Percentiles rank a stretch among this genome's conserved stretches.
Conservation (phyloP, 2,329 filamentous ascomycete genomes). For the Diaporthe aspalathi region DNA sequence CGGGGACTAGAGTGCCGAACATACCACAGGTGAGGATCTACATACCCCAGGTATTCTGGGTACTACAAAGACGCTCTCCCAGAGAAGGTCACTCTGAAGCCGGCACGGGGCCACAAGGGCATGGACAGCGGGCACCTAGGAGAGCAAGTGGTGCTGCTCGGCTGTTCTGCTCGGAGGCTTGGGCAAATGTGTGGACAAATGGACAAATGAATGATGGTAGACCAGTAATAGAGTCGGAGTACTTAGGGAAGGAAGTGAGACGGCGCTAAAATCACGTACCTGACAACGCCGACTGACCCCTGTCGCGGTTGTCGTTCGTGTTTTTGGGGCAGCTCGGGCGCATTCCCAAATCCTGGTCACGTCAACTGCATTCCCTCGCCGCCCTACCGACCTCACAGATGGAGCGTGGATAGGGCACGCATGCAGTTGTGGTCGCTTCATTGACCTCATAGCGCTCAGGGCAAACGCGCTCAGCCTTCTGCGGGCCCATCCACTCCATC, state of each 20-base stretch:
- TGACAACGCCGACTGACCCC: slow-evolving; percentile 21
- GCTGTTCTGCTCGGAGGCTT: too few species aligned
- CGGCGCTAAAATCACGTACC: slow-evolving; percentile 13
- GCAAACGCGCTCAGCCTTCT: slow-evolving; percentile 29
- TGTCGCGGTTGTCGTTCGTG: slow-evolving; percentile 14
- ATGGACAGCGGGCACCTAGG: too few species aligned
- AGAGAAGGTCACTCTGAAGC: too few species aligned
- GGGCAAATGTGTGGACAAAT: too few species aligned
- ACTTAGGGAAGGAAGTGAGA: background rate
- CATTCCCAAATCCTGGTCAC: slow-evolving; percentile 12
- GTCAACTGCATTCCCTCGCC: slow-evolving; percentile 18
- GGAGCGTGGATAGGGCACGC: slow-evolving; percentile 7
- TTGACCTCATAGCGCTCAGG: slow-evolving; percentile 31
- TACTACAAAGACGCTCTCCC: too few species aligned
- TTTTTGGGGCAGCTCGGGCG: slow-evolving; percentile 12
- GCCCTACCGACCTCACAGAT: background rate
- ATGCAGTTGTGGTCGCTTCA: slow-evolving; percentile 19
- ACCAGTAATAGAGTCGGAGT: background rate
- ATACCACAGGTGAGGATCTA: too few species aligned
- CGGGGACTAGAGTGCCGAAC: too few species aligned
- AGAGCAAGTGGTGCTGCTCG: too few species aligned
- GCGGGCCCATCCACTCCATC: slow-evolving; percentile 32
- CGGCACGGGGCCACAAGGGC: too few species aligned
- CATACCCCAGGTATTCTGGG: too few species aligned
- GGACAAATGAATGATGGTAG: too few species aligned